Evolutionary conservation across 352 stramenopile species (phyloP), one percentile per base, ranked within the genome.

Genomic region (Plasmopara viticola): DNA sequence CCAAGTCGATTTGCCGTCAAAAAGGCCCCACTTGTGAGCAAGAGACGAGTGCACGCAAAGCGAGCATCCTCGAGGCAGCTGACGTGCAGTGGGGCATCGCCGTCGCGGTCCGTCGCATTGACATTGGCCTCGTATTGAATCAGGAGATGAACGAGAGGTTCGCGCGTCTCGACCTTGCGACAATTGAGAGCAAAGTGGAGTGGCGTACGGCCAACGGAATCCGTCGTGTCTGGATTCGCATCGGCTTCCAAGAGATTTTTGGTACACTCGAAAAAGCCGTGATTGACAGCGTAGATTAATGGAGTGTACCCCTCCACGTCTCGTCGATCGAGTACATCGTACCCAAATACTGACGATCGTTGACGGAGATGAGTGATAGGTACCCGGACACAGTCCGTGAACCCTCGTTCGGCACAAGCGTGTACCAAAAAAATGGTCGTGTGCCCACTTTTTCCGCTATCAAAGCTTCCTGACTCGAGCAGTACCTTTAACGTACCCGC

Each of bases 231-330:
- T 0, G 80, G 76, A 41, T 44, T 56, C 5, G 76, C 74, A 6
- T 79, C 78, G 17, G 58, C 62, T 54, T 83, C 67, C 2, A 92
- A 58, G 15, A 95, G 60, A 31, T 63, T 76, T 35, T 76, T 53
- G 2, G 84, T 78, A 9, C 74, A 54, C 25, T 81, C 64, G 0
- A 71, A 35, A 46, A 74, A 69, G 2, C 69, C 61, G 43, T 84
- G 86, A 47, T 62, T 84, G 6, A 88, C 72, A 0, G 74, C 84
- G 48, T 91, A 90, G 14, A 93, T 87, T 14, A 94, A 60, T 6
- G 85, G 78, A 5, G 83, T 95, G 25, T 89, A 86, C 0, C 84
- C 83, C 34, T 91, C 84, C 8, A 66, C 43, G 43, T 95, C 85
- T 5, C 64, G 65, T 7, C 53, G 30, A 56, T 95, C 70, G 6